Base-by-base conservation (phyloP, 495 filamentous ascomycete genomes). In the Podospora fimiseda region DNA sequence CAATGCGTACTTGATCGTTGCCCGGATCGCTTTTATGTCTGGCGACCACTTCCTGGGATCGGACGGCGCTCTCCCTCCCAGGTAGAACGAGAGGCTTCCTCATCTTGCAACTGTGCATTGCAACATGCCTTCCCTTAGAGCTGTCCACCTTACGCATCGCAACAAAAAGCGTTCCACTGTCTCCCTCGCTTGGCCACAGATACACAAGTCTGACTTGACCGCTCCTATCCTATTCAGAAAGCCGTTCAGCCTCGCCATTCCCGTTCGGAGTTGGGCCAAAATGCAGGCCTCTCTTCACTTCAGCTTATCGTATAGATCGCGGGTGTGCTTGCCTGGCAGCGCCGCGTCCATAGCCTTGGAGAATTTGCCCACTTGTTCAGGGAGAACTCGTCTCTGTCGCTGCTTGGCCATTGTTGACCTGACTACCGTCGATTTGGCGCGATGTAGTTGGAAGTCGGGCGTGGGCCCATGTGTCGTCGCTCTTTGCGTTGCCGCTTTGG, bases 211-310 rank as follows among this genome's bases (percentile, higher is more conserved):
- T 7, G 53, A 51, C 22, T 62, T 48, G 11, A 30, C 38, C 1
- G 55, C 58, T 41, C 61, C 59, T 45, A 71, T 68, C 41, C 52
- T 50, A 47, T 60, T 43, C 36, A 70, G 57, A 59, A 66, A 70
- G 48, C 58, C 55, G 59, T 70, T 71, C 38, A 70, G 53, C 61
- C 61, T 62, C 53, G 66, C 53, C 59, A 64, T 66, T 55, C 68
- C 66, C 4, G 62, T 72, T 48, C 62, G 52, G 55, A 70, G 58
- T 48, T 70, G 62, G 15, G 61, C 65, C 27, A 61, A 52, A 43
- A 69, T 59, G 40, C 56, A 59, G 30, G 66, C 68, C 56, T 71
- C 53, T 30, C 27, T 48, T 48, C 45, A 15, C 19, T 47, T 47
- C 30, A 48, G 21, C n/a, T n/a, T n/a, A n/a, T n/a, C n/a, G n/a